Base-by-base conservation (phyloP, 805 yeast genomes). In the Schizosaccharomyces lindneri region DNA sequence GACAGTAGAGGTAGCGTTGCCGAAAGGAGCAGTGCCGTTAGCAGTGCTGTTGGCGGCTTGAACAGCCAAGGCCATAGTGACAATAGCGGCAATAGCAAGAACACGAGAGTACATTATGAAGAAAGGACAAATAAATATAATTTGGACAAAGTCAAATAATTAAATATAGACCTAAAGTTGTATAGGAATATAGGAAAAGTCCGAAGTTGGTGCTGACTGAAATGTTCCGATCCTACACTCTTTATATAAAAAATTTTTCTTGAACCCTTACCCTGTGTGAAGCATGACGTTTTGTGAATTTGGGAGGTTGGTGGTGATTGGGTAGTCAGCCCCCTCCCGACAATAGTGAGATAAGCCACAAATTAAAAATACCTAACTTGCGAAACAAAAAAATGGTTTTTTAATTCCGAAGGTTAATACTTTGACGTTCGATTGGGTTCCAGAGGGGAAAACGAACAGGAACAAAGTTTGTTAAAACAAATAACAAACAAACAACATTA, bases 41-140 rank as follows among this genome's bases (percentile, higher is more conserved):
- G 51, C 51, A 24, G 51, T 51, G 27, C 31, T 19, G 57, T 51
- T 51, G 36, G 57, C 57, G 17, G 57, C 57, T 51, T 51, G 57
- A n/a, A 51, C 57, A 39, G 57, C 57, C 57, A 51, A 51, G 36
- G 57, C 57, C 57, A 51, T 51, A 29, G 57, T 51, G 36, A 29
- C 57, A 51, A 51, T 51, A 24, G 57, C 57, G 27, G 57, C 57
- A n/a, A 51, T 29, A 29, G 57, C 31, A 24, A 51, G 57, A 29
- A 51, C 36, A 21, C 36, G 31, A 29, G 57, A 51, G 57, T 51
- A 51, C 57, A 51, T 51, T 51, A 17, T 51, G 36, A 51, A 24
- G 36, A 51, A 24, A 19, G 32, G 36, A 24, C 17, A 17, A 46
- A 19, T 46, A 46, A 46, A 46, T n/a, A 46, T 46, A 19, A 46